These are phyloP conservation scores for Metschnikowia chrysomelidarum DNA, from an alignment of 805 yeast genomes.

Conservation along the genomic window DNA sequence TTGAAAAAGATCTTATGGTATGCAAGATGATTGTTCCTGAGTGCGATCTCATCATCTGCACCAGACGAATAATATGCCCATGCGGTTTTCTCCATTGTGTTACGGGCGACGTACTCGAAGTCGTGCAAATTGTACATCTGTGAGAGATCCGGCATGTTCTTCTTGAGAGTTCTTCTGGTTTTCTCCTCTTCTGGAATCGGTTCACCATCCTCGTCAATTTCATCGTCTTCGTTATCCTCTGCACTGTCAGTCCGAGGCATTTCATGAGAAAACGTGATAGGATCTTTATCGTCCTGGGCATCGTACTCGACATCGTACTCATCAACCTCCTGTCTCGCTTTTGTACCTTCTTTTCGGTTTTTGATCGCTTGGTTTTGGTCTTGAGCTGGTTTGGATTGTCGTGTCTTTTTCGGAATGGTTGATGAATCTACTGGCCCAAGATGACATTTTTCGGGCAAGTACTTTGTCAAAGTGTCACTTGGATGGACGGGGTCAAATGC, in stretches of 20 bases:
- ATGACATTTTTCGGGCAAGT: conserved; percentile 46
- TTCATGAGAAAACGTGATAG: conserved; percentile 13
- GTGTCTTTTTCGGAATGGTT: conserved; percentile 9
- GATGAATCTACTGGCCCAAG: conserved; percentile 34
- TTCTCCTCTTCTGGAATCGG: conserved; percentile 16
- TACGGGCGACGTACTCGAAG: conserved; percentile 82
- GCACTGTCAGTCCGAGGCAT: conserved; percentile 11
- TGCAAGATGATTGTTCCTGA: conserved; percentile 43
- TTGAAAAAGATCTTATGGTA: conserved; percentile 43
- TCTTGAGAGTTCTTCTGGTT: conserved; percentile 12
- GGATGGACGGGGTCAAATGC: conserved; percentile 91
- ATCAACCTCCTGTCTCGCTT: conserved; percentile 10
- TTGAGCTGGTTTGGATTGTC: not conserved
- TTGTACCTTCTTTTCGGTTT: not conserved
- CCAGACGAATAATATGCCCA: conserved; percentile 76
- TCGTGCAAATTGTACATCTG: conserved; percentile 77
- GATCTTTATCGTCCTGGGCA: conserved; percentile 35
- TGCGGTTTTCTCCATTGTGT: conserved; percentile 70
- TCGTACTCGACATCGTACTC: conserved; percentile 27
- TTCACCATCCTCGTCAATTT: conserved; percentile 24
- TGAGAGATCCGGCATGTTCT: conserved; percentile 63
- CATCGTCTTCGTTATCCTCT: conserved; percentile 13
- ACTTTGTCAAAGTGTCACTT: conserved; percentile 69
- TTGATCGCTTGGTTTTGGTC: not conserved
- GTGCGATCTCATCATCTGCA: conserved; percentile 47